phyloP scores from a whole-genome alignment of 2,329 filamentous ascomycete species.

The Macrophomina tecta region DNA sequence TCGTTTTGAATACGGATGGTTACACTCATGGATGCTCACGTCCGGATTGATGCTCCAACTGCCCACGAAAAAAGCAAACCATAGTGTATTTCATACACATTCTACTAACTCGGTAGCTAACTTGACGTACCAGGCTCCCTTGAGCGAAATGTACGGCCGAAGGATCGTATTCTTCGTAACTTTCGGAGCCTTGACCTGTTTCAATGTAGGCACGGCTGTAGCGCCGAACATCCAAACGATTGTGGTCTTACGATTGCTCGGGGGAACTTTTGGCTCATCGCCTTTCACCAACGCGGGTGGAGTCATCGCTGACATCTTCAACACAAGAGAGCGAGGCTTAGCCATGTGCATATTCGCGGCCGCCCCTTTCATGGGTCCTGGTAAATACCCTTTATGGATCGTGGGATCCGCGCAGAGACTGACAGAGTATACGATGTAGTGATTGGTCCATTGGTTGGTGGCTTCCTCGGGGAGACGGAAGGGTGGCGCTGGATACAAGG shows the following conservation, averaged over 20 bases:
- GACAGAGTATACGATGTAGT: constrained; percentile 61
- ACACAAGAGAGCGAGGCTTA: constrained; percentile 42
- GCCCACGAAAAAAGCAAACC: too few relatives aligned
- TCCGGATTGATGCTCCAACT: too few relatives aligned
- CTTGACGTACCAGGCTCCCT: constrained; percentile 52
- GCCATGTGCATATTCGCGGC: constrained; percentile 49
- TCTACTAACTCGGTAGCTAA: background rate
- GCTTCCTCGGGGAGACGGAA: constrained; percentile 39
- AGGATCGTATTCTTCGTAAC: constrained; percentile 65
- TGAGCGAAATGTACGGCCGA: constrained; percentile 59
- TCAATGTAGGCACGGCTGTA: constrained; percentile 66
- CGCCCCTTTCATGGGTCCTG: constrained; percentile 49
- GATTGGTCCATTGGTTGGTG: constrained; percentile 47
- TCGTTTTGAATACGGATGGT: too few relatives aligned
- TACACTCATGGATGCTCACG: too few relatives aligned
- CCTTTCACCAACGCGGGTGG: constrained; percentile 63
- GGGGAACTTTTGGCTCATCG: constrained; percentile 66
- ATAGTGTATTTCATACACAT: background rate
- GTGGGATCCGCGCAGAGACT: constrained; percentile 56
- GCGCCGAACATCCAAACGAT: constrained; percentile 64
- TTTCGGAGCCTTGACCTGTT: constrained; percentile 63
- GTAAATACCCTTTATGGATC: constrained; percentile 38
- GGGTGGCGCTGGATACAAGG: constrained; percentile 48
- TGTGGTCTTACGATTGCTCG: constrained; percentile 70
- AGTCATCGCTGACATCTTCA: constrained; percentile 47